Evolutionary conservation across 2,329 filamentous ascomycete genomes (phyloP).

Genomic region (Ustulina deusta): DNA sequence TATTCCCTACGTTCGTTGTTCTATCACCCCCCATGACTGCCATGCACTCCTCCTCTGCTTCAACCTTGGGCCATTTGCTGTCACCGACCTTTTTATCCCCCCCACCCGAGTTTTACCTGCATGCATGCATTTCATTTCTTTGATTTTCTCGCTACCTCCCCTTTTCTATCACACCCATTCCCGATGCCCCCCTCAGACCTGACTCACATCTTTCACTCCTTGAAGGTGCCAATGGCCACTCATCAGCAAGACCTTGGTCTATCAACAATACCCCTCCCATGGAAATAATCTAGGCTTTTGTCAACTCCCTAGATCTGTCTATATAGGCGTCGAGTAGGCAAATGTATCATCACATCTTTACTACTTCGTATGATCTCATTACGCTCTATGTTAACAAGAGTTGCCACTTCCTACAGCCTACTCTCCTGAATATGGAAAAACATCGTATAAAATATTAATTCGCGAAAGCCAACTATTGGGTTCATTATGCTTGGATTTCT

Average conservation of each 20-base stretch:
- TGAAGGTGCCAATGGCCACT: not conserved
- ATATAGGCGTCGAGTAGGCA: not conserved
- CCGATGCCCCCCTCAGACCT: not conserved
- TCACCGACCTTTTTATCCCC: not conserved
- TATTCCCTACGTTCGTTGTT: not conserved
- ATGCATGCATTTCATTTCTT: not conserved
- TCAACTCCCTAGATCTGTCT: not conserved
- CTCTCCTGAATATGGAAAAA: not conserved
- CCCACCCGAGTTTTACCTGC: not conserved
- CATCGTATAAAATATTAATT: no score
- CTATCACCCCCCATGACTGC: not conserved
- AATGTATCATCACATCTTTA: not conserved
- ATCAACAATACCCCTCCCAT: no score
- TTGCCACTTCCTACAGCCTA: not conserved
- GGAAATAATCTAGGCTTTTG: not conserved
- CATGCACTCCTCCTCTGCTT: not conserved
- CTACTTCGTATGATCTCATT: not conserved
- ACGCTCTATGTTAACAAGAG: not conserved
- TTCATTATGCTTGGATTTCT: not conserved
- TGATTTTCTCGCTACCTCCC: not conserved
- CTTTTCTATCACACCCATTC: not conserved
- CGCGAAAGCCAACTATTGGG: not conserved
- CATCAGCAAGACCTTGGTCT: not conserved
- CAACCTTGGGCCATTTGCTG: not conserved
- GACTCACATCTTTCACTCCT: not conserved